Percentiles rank a stretch among this genome's conserved stretches.
These are phyloP conservation scores for Crotalaria pallida DNA, from an alignment of 306 rosid species.

Conservation along the genomic window DNA sequence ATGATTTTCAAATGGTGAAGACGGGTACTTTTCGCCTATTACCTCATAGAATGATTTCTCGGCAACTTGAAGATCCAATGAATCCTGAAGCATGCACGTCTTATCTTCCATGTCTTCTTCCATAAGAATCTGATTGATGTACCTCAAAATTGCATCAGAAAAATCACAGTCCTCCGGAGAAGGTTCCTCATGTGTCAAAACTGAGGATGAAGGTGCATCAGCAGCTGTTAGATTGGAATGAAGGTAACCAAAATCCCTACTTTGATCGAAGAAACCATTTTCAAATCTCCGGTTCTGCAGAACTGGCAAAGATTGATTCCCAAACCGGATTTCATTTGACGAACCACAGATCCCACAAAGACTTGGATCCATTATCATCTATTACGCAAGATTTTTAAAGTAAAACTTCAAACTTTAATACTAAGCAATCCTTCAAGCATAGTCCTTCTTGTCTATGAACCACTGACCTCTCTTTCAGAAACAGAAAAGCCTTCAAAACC, in stretches of 20 bases:
- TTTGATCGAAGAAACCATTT: constrained; percentile 35
- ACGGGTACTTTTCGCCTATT: constrained; percentile 82
- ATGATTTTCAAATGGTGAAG: constrained; percentile 37
- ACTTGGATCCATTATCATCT: constrained; percentile 53
- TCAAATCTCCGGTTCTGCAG: constrained; percentile 37
- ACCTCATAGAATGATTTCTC: constrained; percentile 88
- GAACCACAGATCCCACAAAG: constrained; percentile 31
- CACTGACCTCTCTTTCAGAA: background rate
- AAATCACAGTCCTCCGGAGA: constrained; percentile 85
- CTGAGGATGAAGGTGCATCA: constrained; percentile 33
- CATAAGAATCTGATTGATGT: constrained; percentile 91
- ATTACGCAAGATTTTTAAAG: background rate
- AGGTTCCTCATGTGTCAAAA: constrained; percentile 53
- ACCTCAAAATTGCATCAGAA: constrained; percentile 72
- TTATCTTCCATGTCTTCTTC: constrained; percentile 93
- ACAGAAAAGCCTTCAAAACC: constrained; percentile 30
- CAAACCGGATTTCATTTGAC: constrained; percentile 36
- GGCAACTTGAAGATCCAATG: constrained; percentile 90
- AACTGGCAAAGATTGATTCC: constrained; percentile 40
- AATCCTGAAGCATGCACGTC: constrained; percentile 80
- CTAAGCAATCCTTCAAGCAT: constrained; percentile 8
- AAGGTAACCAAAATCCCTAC: constrained; percentile 33
- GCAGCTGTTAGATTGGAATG: constrained; percentile 30
- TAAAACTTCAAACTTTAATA: constrained; percentile 24
- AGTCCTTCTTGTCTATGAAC: background rate